phyloP scores from a whole-genome alignment of 129 eudicot genomes.

The Cynara cardunculus region DNA sequence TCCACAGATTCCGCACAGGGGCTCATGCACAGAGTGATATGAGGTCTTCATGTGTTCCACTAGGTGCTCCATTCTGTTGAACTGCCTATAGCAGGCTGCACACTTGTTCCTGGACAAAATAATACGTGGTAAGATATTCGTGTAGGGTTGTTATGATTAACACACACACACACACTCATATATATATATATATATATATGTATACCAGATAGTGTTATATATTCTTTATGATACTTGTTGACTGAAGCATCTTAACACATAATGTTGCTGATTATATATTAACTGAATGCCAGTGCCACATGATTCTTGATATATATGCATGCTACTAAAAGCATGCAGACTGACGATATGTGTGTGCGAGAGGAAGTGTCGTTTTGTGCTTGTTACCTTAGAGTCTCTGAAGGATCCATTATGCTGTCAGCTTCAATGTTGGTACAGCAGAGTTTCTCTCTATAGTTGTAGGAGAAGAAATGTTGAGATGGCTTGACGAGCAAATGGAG shows the following conservation, averaged over 20 bases:
- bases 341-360: background rate
- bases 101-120: slow-evolving; percentile 79
- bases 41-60: slow-evolving; percentile 95
- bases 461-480: slow-evolving; percentile 13
- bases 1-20: slow-evolving; percentile 79
- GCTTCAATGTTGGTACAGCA: slow-evolving; percentile 24
- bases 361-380: slow-evolving; percentile 8
- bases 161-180: too few species aligned
- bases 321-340: slow-evolving; percentile 17
- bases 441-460: slow-evolving; percentile 5
- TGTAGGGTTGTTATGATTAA: background rate
- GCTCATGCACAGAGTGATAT: slow-evolving; percentile 94
- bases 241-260: background rate
- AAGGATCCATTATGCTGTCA: slow-evolving; percentile 44
- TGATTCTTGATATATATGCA: slow-evolving; percentile 3
- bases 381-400: slow-evolving; percentile 64
- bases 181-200: too few species aligned
- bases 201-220: background rate
- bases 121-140: slow-evolving; percentile 1
- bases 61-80: slow-evolving; percentile 89
- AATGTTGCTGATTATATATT: background rate
- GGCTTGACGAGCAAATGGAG: slow-evolving; percentile 35
- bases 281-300: background rate
- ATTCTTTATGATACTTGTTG: background rate
- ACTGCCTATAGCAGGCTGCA: slow-evolving; percentile 97